These are phyloP conservation scores for Fusarium sp. DNA, from an alignment of 2,329 filamentous ascomycete species.

Conservation along the genomic window DNA sequence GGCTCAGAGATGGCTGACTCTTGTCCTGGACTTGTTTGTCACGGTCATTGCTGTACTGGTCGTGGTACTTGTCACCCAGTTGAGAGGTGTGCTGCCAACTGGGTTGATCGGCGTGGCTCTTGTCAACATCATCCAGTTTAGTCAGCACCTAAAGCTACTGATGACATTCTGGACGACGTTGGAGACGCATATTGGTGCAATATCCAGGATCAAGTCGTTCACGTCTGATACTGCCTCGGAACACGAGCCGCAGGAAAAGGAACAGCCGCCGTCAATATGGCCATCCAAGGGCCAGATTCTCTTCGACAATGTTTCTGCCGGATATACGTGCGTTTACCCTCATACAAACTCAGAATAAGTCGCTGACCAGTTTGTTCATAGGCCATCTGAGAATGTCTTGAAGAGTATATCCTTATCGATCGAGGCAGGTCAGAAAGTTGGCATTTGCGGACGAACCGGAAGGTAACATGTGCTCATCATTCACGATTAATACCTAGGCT, in stretches of 20 bases:
- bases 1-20: constrained; percentile 38
- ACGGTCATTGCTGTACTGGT: constrained; percentile 30
- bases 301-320: constrained; percentile 66
- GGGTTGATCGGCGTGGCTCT: constrained; percentile 39
- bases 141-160: constrained; percentile 40
- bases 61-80: constrained; percentile 23
- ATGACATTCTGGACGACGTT: constrained; percentile 45
- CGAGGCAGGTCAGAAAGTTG: constrained; percentile 25
- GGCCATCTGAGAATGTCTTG: constrained; percentile 5
- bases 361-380: not conserved
- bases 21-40: constrained; percentile 38
- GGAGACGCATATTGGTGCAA: constrained; percentile 42
- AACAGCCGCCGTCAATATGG: constrained; percentile 73
- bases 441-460: constrained; percentile 31
- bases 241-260: constrained; percentile 18
- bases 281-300: constrained; percentile 81
- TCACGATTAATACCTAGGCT: not conserved
- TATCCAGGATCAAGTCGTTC: constrained; percentile 37
- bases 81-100: constrained; percentile 14
- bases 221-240: constrained; percentile 19
- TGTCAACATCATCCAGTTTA: constrained; percentile 43
- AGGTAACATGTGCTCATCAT: not conserved
- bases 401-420: constrained; percentile 14
- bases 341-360: too few species aligned
- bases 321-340: constrained; percentile 10